Base-by-base conservation (phyloP, 306 rosid genomes). In the Hippophae rhamnoides region DNA sequence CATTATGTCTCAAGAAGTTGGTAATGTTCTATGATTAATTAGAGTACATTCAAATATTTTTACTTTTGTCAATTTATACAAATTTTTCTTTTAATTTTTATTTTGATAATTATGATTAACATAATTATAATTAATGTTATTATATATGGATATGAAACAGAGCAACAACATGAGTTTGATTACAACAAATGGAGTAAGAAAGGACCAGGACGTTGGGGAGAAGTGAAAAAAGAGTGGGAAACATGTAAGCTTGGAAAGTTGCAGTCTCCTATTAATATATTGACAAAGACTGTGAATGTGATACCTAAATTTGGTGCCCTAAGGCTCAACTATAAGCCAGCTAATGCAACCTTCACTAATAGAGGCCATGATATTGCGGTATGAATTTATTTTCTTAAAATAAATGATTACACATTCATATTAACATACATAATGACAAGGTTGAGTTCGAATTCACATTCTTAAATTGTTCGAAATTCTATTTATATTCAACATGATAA, bases 331-430 rank as follows among this genome's bases (percentile, higher is more conserved):
- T 82, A 87, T 46, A 72, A 60, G 13, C 64, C 79, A 23, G 69
- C 70, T 6, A 80, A 84, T 56, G 89, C 87, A 9, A 74, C 74
- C 6, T 5, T 80, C 50, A 63, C 52, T 65, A 88, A 88, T 49
- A 76, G 96, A 75, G 94, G 94, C 48, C 93, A 80, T 63, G 89
- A 84, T 67, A 79, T 88, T 60, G 53, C 58, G 78, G 96, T 84
- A 76, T 72, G 56, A 51, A 6, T 58, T 56, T 56, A 14, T 10
- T 57, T 9, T 38, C 7, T 41, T 18, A 27, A 5, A 42, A 6
- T 40, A 52, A 41, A 7, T 5, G 23, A 18, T 18, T 18, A 18
- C 23, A 18, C 23, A 18, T 18, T 1, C 23, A 18, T 18, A 18
- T 18, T 18, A 18, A 18, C 1, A 18, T 18, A 18, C 23, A 18